Percentiles rank a stretch among this genome's conserved stretches.
phyloP scores from a whole-genome alignment of 2,329 filamentous ascomycete species.

The Penicillium sp. region DNA sequence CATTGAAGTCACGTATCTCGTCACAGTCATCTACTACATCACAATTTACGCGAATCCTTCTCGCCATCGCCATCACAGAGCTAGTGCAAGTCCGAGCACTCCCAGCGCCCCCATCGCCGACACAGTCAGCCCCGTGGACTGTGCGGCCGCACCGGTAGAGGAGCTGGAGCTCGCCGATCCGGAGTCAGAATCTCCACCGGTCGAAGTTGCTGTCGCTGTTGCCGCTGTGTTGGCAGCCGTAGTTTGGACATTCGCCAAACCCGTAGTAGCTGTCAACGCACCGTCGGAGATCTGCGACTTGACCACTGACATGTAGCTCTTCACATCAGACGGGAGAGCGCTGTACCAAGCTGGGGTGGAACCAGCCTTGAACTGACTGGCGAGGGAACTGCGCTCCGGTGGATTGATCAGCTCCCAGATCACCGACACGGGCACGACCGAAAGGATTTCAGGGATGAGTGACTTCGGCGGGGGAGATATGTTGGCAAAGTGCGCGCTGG shows the following conservation, averaged over 20 bases:
- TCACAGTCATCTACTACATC: conserved; percentile 5
- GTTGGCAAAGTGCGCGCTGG: conserved; percentile 32
- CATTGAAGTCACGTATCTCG: background rate
- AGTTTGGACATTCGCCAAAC: conserved; percentile 16
- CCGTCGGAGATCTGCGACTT: conserved; percentile 30
- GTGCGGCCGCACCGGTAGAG: conserved; percentile 10
- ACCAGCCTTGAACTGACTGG: conserved; percentile 33
- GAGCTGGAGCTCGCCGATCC: conserved; percentile 17
- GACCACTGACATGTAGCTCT: conserved; percentile 35
- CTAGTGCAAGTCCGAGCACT: conserved; percentile 26
- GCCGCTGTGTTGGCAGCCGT: conserved; percentile 10
- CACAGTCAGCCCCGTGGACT: conserved; percentile 20
- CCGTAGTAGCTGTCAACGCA: conserved; percentile 29
- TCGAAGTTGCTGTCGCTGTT: conserved; percentile 9
- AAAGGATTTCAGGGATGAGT: conserved; percentile 32
- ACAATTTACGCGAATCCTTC: background rate
- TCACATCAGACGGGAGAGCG: conserved; percentile 31
- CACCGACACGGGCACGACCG: conserved; percentile 32
- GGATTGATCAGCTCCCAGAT: conserved; percentile 33
- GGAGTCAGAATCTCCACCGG: conserved; percentile 1
- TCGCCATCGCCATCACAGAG: conserved; percentile 14
- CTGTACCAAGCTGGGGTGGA: conserved; percentile 35
- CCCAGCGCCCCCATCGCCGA: conserved; percentile 25
- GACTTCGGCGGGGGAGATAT: conserved; percentile 33
- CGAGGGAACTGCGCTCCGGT: conserved; percentile 30